Evolutionary conservation across 257 asterid genomes (phyloP), one percentile per base, ranked within the genome.

Genomic region (Plantago ovata): DNA sequence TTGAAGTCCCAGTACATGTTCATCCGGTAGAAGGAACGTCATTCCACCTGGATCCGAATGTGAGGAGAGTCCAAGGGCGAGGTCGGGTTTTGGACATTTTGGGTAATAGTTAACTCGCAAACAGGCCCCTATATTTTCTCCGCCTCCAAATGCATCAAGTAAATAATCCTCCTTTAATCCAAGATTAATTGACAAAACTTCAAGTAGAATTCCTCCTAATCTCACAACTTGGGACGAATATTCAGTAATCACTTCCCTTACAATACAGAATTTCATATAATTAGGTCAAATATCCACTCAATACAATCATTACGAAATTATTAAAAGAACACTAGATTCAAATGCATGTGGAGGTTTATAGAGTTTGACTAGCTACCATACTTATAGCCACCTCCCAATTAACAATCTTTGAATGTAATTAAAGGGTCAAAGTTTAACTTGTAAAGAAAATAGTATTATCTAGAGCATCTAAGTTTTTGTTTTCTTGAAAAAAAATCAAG

Each of bases 41-140:
- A 89, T 62, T 6, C 97, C 97, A 4, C 95, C 95, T 8, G 95
- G 97, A 65, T 89, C 95, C 15, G 97, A 86, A 70, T 89, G 97
- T 3, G 95, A 47, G 0, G 95, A 84, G 6, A 89, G 79, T 13
- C 97, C 97, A 2, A 89, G 80, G 21, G 95, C 64, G 28, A 89
- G 47, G 14, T 86, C 94, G 11, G 97, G 97, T 15, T 81, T 82
- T 0, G 97, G 97, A 14, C 97, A 89, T 65, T 77, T 89, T 4
- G 97, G 97, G 57, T 89, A 89, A 50, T 77, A 89, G 45, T 84
- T 89, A 13, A 86, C 95, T 64, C 97, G 80, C 11, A 89, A 67
- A 68, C 95, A 89, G 0, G 97, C 93, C 50, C 97, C 97, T 14
- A 86, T 58, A 59, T 84, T 65, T 0, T 74, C 69, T 14, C 97